Evolutionary conservation across 441 rosid genomes (phyloP), one percentile per base, ranked within the genome.

Genomic region (Flueggea neowawraea): DNA sequence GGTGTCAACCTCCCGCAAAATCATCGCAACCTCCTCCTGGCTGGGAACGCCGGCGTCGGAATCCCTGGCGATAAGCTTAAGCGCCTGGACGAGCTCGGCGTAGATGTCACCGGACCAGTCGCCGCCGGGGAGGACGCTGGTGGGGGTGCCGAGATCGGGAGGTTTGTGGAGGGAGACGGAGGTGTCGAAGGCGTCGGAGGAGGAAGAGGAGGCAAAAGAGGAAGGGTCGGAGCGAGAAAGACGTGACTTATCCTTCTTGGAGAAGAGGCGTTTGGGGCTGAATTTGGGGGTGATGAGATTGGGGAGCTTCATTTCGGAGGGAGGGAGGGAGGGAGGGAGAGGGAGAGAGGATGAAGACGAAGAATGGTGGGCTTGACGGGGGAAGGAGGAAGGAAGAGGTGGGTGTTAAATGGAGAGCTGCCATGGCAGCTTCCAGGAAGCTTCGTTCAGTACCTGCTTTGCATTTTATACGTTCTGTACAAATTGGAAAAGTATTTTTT

Each of bases 341-440:
- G 57, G 12, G 14, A 11, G 52, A 32, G 5, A 9, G 15, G 15
- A 16, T 0, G 50, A 2, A 22, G 28, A 22, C 1, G 28, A 2
- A 16, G 33, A 14, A 43, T 4, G 22, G 9, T 0, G 58, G 63
- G 65, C 13, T 45, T 59, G 74, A 59, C 64, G 54, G 61, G 68
- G 9, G 57, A 13, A 68, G 52, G 75, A 58, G 55, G 49, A 31
- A 6, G 14, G 32, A 14, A 3, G 49, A 54, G 36, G 63, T 7
- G 58, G 22, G 71, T 32, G 64, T 73, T 78, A 80, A 81, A 81
- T 56, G 85, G 81, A 73, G 70, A 16, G 52, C 12, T 44, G 70
- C 74, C 86, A 78, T 74, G 39, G 91, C 88, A 87, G 64, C 82
- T 92, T 87, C 98, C 76, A 10, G 68, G 98, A 92, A 92, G 72